A percentile compares a stretch with the other conserved stretches of the same genome.
Conservation (phyloP, 257 asterid species). For the Catharanthus roseus region DNA sequence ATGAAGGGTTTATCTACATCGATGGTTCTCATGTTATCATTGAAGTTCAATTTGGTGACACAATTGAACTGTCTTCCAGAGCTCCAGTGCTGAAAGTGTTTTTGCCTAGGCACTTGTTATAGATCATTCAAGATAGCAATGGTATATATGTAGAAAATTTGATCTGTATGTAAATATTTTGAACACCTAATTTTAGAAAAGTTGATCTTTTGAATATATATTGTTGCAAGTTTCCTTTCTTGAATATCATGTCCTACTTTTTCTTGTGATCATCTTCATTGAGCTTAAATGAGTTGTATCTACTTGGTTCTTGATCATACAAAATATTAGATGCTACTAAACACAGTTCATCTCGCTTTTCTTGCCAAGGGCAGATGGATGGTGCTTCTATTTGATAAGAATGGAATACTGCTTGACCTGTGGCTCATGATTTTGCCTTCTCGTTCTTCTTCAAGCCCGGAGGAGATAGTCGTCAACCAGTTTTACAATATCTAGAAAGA, state of each 20-base stretch:
- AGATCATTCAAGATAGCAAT: not conserved
- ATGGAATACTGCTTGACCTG: not conserved
- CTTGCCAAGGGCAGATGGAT: too few relatives aligned
- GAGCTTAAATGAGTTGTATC: not conserved
- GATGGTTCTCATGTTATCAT: constrained; percentile 79
- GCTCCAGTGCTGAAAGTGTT: constrained; percentile 68
- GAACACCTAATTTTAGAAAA: not conserved
- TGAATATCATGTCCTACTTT: not conserved
- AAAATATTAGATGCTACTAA: not conserved
- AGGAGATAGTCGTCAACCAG: too few relatives aligned
- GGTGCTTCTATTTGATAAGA: not conserved
- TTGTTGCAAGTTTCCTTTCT: not conserved
- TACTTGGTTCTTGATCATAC: not conserved
- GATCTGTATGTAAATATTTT: not conserved
- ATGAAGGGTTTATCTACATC: constrained; percentile 53
- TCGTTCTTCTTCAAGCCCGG: not conserved
- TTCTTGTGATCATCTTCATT: not conserved
- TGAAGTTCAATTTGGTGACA: constrained; percentile 64
- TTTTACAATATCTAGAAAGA: not conserved
- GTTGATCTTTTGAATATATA: not conserved
- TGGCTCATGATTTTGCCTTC: not conserved
- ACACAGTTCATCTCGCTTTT: not conserved
- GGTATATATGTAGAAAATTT: constrained; percentile 2
- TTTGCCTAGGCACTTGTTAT: constrained; percentile 41
- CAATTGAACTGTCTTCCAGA: constrained; percentile 54